Percentiles rank a stretch among this genome's conserved stretches.
These are phyloP conservation scores for Xylariaceae sp. DNA, from an alignment of 2,329 filamentous ascomycete genomes.

Conservation along the genomic window DNA sequence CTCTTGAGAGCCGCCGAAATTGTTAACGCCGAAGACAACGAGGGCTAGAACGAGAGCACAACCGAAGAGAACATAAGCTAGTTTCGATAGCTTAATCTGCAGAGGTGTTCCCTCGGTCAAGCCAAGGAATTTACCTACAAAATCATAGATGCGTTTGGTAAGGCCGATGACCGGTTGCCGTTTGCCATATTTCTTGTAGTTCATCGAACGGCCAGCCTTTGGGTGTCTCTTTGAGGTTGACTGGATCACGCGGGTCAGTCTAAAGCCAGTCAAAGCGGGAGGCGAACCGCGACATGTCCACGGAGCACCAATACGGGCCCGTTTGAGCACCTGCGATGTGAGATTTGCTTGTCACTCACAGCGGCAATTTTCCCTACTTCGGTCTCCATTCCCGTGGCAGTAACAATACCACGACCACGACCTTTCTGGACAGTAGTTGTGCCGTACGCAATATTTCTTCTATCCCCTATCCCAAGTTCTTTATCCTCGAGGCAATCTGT, in stretches of 20 bases:
- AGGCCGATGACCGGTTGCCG: slow-evolving; percentile 46
- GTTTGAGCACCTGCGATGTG: background rate
- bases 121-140: slow-evolving; percentile 56
- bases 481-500: slow-evolving; percentile 50
- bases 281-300: background rate
- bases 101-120: slow-evolving; percentile 68
- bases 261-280: background rate
- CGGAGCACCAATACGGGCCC: background rate
- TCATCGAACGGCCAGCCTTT: slow-evolving; percentile 53
- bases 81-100: slow-evolving; percentile 71
- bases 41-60: slow-evolving; percentile 59
- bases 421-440: slow-evolving; percentile 71
- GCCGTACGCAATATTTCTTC: slow-evolving; percentile 70
- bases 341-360: slow-evolving; percentile 13
- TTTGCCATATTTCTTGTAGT: slow-evolving; percentile 51
- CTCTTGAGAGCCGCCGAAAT: slow-evolving; percentile 48
- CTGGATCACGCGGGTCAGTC: slow-evolving; percentile 3
- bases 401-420: slow-evolving; percentile 67
- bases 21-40: slow-evolving; percentile 55
- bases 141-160: slow-evolving; percentile 45
- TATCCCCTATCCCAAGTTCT: slow-evolving; percentile 64
- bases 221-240: slow-evolving; percentile 50
- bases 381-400: slow-evolving; percentile 67
- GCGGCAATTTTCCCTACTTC: slow-evolving; percentile 67
- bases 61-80: slow-evolving; percentile 72